Base-by-base conservation (phyloP, 768 basidiomycete genomes). In the Saitozyma sp. region DNA sequence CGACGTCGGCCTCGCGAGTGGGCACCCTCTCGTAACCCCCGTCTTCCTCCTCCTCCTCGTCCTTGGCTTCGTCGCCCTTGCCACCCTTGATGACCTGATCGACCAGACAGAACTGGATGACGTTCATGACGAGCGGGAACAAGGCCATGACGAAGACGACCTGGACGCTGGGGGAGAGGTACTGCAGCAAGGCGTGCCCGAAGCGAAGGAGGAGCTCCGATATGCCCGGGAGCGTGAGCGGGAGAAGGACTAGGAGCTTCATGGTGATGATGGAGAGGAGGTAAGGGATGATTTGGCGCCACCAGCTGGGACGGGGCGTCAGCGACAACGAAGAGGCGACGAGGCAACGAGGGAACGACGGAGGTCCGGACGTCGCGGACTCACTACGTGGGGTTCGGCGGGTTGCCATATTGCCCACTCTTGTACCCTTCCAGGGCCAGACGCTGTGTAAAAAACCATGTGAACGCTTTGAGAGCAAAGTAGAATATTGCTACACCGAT, bases 121-220 rank as follows among this genome's bases (percentile, higher is more conserved):
- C 61, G 54, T 80, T 81, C 80, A 82, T 81, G 43, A 79, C 66
- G 55, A 81, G 62, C 0, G 92, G 93, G 81, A 94, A 92, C 56
- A 95, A 79, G 56, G 91, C 91, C 91, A 97, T 93, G 20, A 88
- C 88, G 68, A 70, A 62, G 37, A 80, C 72, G 55, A 81, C 77
- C 59, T 80, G 80, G 0, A 65, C 64, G 55, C 59, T 60, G 8
- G 71, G 58, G 20, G 37, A 50, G 50, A 88, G 82, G 89, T 91
- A 95, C 61, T 86, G 85, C 45, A 98, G 82, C 5, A 94, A 80
- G 89, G 89, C 93, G 64, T 89, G 89, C n/a, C 89, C 91, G n/a
- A 89, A 76, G 9, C 82, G 80, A 66, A 89, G 87, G 50, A 96
- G 82, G 1, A 83, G 84, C 17, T 89, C 88, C 71, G 90, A 86